These are phyloP conservation scores for Tricholoma furcatifolium DNA, from an alignment of 768 basidiomycete species.

Conservation along the genomic window DNA sequence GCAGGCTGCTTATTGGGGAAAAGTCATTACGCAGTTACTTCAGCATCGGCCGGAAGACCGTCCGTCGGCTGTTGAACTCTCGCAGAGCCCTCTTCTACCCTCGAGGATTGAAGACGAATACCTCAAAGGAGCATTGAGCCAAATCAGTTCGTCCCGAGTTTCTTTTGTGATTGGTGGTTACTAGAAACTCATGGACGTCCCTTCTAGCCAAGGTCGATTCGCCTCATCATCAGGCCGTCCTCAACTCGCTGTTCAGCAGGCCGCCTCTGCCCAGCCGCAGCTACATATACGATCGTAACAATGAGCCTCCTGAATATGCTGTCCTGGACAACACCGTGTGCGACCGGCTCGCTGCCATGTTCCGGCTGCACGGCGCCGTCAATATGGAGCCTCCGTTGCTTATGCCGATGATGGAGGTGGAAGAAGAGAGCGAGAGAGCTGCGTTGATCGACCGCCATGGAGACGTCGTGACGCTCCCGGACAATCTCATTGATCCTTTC, in stretches of 20 bases:
- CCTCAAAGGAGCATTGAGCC: slow-evolving; percentile 73
- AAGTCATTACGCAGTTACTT: slow-evolving; percentile 80
- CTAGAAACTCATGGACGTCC: not conserved
- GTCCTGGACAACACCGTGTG: slow-evolving; percentile 73
- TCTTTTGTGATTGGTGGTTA: not conserved
- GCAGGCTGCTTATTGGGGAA: not conserved
- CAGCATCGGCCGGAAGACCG: slow-evolving; percentile 78
- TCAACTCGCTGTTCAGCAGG: slow-evolving; percentile 77
- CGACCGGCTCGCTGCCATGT: slow-evolving; percentile 73
- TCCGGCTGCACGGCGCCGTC: slow-evolving; percentile 88
- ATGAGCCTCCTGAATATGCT: slow-evolving; percentile 66
- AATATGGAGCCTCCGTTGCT: slow-evolving; percentile 86
- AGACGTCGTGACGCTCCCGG: slow-evolving; percentile 71
- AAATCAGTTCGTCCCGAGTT: slow-evolving; percentile 58
- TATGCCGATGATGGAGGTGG: slow-evolving; percentile 63
- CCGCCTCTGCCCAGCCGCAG: slow-evolving; percentile 61
- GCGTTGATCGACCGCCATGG: slow-evolving; percentile 80
- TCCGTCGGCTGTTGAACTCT: slow-evolving; percentile 81
- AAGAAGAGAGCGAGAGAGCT: slow-evolving; percentile 65
- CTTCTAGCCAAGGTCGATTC: slow-evolving; percentile 73
- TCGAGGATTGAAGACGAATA: slow-evolving; percentile 80
- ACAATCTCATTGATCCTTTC: slow-evolving; percentile 72
- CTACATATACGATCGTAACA: slow-evolving; percentile 73
- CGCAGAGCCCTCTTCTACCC: slow-evolving; percentile 76
- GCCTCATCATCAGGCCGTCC: slow-evolving; percentile 74